A percentile compares a stretch with the other conserved stretches of the same genome.
phyloP scores from a whole-genome alignment of 2,329 filamentous ascomycete genomes.

The Diplodia mutila region DNA sequence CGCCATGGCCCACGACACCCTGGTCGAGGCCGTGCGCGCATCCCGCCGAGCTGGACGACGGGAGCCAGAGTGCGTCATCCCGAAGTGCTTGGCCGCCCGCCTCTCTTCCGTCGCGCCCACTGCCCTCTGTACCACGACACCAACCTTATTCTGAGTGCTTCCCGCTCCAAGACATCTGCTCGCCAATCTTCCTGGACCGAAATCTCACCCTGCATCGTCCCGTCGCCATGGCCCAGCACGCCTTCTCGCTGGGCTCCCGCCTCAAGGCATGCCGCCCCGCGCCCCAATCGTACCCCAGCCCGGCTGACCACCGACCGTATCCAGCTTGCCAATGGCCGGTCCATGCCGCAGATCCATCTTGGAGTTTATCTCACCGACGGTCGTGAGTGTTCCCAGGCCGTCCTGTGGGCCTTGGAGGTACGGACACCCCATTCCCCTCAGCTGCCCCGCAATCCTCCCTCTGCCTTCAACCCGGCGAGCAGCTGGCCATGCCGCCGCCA shows the following conservation, averaged over 20 bases:
- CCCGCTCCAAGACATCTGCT: conserved; percentile 25
- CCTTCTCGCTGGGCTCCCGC: conserved; percentile 49
- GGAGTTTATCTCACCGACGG: conserved; percentile 74
- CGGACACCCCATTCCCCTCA: neutral
- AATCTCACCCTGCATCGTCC: conserved; percentile 18
- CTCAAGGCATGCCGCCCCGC: conserved; percentile 40
- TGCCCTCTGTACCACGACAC: conserved; percentile 29
- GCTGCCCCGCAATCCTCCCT: neutral
- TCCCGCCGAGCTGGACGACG: conserved; percentile 13
- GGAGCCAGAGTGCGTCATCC: conserved; percentile 15
- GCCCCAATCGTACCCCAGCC: neutral
- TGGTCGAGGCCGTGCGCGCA: neutral
- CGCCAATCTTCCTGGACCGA: conserved; percentile 9
- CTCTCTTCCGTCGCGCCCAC: conserved; percentile 27
- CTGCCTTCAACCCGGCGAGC: neutral
- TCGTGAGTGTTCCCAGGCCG: conserved; percentile 60
- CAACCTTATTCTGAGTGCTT: conserved; percentile 34
- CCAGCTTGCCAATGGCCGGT: conserved; percentile 63
- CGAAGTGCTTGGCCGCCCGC: conserved; percentile 12
- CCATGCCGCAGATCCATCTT: conserved; percentile 73
- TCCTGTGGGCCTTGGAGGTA: conserved; percentile 60
- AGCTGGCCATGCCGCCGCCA: neutral
- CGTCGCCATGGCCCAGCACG: conserved; percentile 16
- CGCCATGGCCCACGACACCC: conserved; percentile 2
- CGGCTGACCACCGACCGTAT: conserved; percentile 31